Evolutionary conservation across 2,329 filamentous ascomycete genomes (phyloP).

Genomic region (Calonectria crousiana): DNA sequence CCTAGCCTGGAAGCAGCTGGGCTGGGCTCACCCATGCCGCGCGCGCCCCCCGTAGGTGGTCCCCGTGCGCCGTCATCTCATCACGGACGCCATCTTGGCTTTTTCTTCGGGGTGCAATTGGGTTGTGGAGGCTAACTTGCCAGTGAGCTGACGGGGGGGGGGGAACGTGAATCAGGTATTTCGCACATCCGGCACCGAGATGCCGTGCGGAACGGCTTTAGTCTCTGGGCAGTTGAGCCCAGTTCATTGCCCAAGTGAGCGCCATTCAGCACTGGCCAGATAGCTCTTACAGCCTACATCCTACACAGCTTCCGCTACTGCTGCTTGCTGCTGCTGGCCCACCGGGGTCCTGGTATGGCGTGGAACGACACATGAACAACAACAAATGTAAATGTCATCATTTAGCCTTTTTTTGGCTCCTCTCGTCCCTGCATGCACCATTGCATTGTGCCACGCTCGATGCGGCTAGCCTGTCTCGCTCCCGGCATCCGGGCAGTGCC

Average conservation of each 20-base stretch:
- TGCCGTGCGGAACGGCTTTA: background rate
- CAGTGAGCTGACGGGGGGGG: background rate
- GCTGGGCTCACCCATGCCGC: background rate
- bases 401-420: background rate
- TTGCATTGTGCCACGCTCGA: slow-evolving; percentile 5
- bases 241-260: too few relatives aligned
- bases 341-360: background rate
- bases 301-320: too few relatives aligned
- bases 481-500: slow-evolving; percentile 10
- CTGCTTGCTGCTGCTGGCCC: background rate
- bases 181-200: background rate
- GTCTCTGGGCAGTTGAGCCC: background rate
- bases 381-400: slow-evolving; percentile 8
- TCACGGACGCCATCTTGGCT: background rate
- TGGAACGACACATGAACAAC: background rate
- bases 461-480: background rate
- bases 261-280: background rate
- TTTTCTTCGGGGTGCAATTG: too few relatives aligned
- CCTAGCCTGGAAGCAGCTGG: slow-evolving; percentile 1
- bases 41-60: background rate
- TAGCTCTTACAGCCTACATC: too few relatives aligned
- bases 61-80: slow-evolving; percentile 6
- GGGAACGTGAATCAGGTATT: background rate
- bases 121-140: background rate
- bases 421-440: slow-evolving; percentile 1